Base-by-base conservation (phyloP, 2,329 filamentous ascomycete genomes). In the Thermothelomyces thermophilus region DNA sequence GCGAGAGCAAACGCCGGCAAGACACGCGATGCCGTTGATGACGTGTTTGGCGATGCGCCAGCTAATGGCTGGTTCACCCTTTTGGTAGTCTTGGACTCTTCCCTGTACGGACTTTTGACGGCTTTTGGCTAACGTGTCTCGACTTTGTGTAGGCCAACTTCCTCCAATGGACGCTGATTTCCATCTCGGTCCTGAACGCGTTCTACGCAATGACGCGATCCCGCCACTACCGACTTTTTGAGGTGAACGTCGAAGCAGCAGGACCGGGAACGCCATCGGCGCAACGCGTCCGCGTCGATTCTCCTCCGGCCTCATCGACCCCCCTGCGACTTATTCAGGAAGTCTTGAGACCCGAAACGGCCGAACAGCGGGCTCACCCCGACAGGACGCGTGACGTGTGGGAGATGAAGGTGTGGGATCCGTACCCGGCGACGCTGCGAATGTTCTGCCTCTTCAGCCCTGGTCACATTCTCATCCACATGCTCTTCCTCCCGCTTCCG, bases 361-460 rank as follows among this genome's bases (percentile, higher is more conserved):
- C 90, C n/a, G 82, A 90, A 57, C 83, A 87, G 22, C 82, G 90
- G 63, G 86, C 89, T 24, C 87, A 96, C 67, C 88, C 91, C 0
- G 85, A 93, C 63, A 81, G 83, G 50, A 78, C 79, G 22, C 79
- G 84, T 10, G 90, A 98, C 66, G 93, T 98, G 9, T 98, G 93
- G 93, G 90, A 98, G 68, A 70, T 98, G 43, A 80, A 85, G 1
- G 77, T 97, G 6, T 98, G 93, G 93, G 90, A 97, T 64, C 93
- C 94, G 30, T 78, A 91, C 41, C 89, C 90, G 2, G 76, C 95
- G 31, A 89, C 83, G 40, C 70, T 97, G 46, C 82, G 84, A 33
- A 72, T 97, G 2, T 90, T 96, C 63, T 93, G 88, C 60, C 73
- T 93, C 35, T 97, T 98, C 71, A 95, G 90, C 60, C 93, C 93